Evolutionary conservation across 257 asterid genomes (phyloP).

Genomic region (Solanum chaucha): DNA sequence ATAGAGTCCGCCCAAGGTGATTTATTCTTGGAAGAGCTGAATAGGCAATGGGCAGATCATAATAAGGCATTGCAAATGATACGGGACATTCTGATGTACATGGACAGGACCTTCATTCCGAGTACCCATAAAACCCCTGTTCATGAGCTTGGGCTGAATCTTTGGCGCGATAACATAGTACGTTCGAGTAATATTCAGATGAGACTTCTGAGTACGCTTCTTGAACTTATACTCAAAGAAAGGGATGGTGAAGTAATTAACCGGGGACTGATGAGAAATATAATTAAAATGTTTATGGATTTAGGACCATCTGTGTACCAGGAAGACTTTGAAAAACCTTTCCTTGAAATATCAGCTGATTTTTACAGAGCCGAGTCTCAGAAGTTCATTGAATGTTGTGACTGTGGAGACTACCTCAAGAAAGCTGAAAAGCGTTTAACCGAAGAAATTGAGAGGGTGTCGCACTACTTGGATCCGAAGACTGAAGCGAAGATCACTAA

Average conservation of each 20-base stretch:
- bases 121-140: conserved; percentile 61
- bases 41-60: conserved; percentile 75
- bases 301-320: conserved; percentile 77
- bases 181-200: conserved; percentile 61
- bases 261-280: conserved; percentile 80
- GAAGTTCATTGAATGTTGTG: conserved; percentile 71
- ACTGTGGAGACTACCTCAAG: conserved; percentile 78
- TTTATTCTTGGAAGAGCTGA: conserved; percentile 69
- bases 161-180: conserved; percentile 77
- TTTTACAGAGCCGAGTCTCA: conserved; percentile 84
- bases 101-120: conserved; percentile 78
- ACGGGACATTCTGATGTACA: conserved; percentile 82
- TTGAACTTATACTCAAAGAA: conserved; percentile 58
- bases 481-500: conserved; percentile 64
- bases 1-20: conserved; percentile 77
- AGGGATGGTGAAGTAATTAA: conserved; percentile 79
- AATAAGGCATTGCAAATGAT: conserved; percentile 77
- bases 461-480: conserved; percentile 67
- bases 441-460: conserved; percentile 84
- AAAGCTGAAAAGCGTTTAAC: conserved; percentile 73
- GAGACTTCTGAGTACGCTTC: conserved; percentile 61
- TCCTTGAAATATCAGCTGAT: conserved; percentile 79
- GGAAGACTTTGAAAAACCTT: conserved; percentile 76
- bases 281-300: conserved; percentile 75
- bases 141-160: conserved; percentile 84